Percentiles rank a stretch among this genome's conserved stretches.
These are phyloP conservation scores for Pestalotiopsis sp. DNA, from an alignment of 2,329 filamentous ascomycete species.

Conservation along the genomic window DNA sequence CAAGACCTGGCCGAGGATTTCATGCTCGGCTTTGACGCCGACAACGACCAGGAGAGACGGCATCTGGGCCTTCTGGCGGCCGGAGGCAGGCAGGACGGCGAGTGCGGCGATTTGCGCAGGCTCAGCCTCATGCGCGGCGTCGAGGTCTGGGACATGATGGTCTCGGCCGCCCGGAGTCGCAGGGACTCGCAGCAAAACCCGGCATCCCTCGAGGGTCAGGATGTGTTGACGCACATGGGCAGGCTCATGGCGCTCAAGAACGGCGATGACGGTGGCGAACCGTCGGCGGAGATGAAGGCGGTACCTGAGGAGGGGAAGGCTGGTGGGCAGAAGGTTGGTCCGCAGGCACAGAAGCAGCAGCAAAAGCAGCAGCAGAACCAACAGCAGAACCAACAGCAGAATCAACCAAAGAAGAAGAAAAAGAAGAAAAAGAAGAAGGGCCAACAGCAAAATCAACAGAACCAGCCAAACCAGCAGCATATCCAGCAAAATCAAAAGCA, in stretches of 20 bases:
- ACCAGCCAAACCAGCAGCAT: background rate
- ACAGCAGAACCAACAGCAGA: background rate
- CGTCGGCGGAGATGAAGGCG: background rate
- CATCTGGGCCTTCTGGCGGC: slow-evolving; percentile 27
- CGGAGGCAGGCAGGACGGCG: slow-evolving; percentile 23
- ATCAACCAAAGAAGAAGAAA: background rate
- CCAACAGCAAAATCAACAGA: background rate
- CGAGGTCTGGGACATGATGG: slow-evolving; percentile 34
- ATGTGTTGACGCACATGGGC: slow-evolving; percentile 24
- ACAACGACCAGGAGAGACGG: slow-evolving; percentile 23
- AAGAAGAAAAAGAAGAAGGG: background rate
- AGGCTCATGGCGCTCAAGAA: slow-evolving; percentile 14
- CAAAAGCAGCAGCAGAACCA: background rate
- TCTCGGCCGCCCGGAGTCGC: slow-evolving; percentile 31
- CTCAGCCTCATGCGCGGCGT: slow-evolving; percentile 30
- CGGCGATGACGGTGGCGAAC: background rate
- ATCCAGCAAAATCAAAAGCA: background rate
- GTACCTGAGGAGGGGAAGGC: background rate
- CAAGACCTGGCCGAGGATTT: slow-evolving; percentile 24
- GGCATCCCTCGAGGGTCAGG: slow-evolving; percentile 25
- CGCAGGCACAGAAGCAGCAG: background rate
- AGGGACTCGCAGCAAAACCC: slow-evolving; percentile 19
- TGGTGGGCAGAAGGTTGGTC: background rate
- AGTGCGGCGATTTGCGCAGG: slow-evolving; percentile 25
- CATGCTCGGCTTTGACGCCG: slow-evolving; percentile 32